Base-by-base conservation (phyloP, 2,329 filamentous ascomycete genomes). In the Pezicula radicicola region DNA sequence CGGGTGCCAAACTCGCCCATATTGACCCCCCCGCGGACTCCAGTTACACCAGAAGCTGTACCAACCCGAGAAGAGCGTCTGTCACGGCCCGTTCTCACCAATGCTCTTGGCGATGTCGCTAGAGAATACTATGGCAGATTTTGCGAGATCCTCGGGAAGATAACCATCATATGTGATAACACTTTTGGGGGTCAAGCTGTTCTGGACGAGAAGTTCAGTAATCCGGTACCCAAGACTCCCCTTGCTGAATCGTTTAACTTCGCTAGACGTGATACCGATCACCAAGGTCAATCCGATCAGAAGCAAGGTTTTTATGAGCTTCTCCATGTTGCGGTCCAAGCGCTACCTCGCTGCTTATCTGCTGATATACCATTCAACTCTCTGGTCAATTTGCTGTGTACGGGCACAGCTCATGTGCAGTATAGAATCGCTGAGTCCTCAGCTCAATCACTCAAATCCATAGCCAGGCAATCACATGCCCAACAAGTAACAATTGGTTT, bases 401-500 rank as follows among this genome's bases (percentile, higher is more conserved):
- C 94, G 2, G 94, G 93, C 10, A 99, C 95, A 1, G 94, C 94
- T 12, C 95, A 99, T 70, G 88, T 97, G 16, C 91, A 97, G 65
- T 83, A 83, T 35, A 92, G 94, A 52, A 97, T 99, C 67, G 95
- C 94, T 1, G 82, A 84, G 41, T 97, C 94, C 1, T 97, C 95
- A 1, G 89, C 91, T 3, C 88, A 92, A 60, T 97, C 94, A 1
- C 72, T 99, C 15, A 97, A 97, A 68, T 93, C 93, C 0, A 99
- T 99, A 62, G 94, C 95, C 10, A 82, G 89, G 30, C 94, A 99
- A 64, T 89, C 88, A 7, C 89, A 96, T 70, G 92, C 94, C 0
- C 91, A 99, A 61, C 89, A 94, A 68, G 94, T 99, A 3, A 96
- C 92, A 0, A 96, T 95, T 70, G 93, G 94, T 0, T 99, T 99